Evolutionary conservation across 73 alveolate genomes (phyloP), one percentile per base, ranked within the genome.

Genomic region (Stentor coeruleus): DNA sequence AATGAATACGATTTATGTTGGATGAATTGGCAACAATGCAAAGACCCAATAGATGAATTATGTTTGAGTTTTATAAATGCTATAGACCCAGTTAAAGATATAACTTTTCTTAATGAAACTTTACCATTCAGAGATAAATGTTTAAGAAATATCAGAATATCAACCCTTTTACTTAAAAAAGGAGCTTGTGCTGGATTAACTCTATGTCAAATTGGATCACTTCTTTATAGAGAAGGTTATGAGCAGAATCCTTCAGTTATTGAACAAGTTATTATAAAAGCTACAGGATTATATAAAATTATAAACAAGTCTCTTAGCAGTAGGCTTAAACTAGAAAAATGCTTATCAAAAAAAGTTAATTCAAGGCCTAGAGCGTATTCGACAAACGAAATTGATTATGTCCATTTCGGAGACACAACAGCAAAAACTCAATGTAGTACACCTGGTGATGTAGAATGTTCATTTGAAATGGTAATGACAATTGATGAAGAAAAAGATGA

Each of bases 1-100:
- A 91, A 95, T 58, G 88, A 95, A 40, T 95, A 90, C 89, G 99
- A 97, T 28, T 74, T 97, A 3, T 91, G 96, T 40, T 97, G 99
- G 99, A 88, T 91, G 87, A 93, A 94, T 38, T 97, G 99, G 99
- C 94, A 90, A 35, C 91, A 94, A 87, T 93, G 97, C 42, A 84
- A 89, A 39, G 59, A 77, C 38, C 93, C 96, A 66, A 95, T 97
- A 79, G 82, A 94, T 0, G 87, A 79, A 58, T 91, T 84, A 84
- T 87, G 92, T 59, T 82, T 87, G 80, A 59, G 88, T 28, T 97
- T 88, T 88, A 95, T 97, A 31, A 88, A 92, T 55, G 77, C 77
- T 4, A 86, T 97, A 1, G 91, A 97, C 88, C 92, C 95, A 0
- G 86, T 87, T 60, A 90, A 85, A 42, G 99, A 97, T 87, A 86